Evolutionary conservation across 2,329 filamentous ascomycete genomes (phyloP), one percentile per base, ranked within the genome.

Genomic region (Verticillium albo-atrum): DNA sequence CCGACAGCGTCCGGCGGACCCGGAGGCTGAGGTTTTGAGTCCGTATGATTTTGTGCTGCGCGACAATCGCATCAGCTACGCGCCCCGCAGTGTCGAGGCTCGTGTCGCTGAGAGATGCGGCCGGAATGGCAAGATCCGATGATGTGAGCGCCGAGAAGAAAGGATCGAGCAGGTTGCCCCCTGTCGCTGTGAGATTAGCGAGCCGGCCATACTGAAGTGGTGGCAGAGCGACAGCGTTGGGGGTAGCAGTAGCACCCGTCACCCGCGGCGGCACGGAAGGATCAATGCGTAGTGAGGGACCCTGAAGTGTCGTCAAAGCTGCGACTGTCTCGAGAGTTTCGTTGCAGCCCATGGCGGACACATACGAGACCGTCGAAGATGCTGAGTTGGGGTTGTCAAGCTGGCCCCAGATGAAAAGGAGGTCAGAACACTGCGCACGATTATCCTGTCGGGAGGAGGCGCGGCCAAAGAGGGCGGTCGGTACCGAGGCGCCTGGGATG

Each of bases 341-440:
- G 64, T 77, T 77, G 63, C 75, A 77, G 23, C 70, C 69, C 58
- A 77, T 58, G 5, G 70, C 72, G 5, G 68, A 70, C 17, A 74
- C 66, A 37, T 64, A 66, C 35, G 63, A 65, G 12, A 76, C 69
- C 1, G 67, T 63, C 52, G 68, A 62, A 26, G 66, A 62, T 23
- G 65, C 63, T 23, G 61, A 65, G 50, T 66, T 63, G 23, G 68
- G 56, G 32, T 67, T 57, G 4, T 54, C 47, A 1, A 75, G 61
- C 37, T 67, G 65, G 32, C 73, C 73, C 73, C 74, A 77, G 47
- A 71, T 65, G 55, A 72, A 77, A 25, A 74, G 30, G 67, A 70
- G 72, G 57, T 71, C 68, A 6, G 64, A 70, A 55, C 66, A 73
- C 54, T 73, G 70, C 6, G 64, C 65, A 15, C 30, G 65, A 27